Percentiles rank a stretch among this genome's conserved stretches.
Evolutionary conservation across 441 rosid genomes (phyloP).

Genomic region (Adansonia gregorii): DNA sequence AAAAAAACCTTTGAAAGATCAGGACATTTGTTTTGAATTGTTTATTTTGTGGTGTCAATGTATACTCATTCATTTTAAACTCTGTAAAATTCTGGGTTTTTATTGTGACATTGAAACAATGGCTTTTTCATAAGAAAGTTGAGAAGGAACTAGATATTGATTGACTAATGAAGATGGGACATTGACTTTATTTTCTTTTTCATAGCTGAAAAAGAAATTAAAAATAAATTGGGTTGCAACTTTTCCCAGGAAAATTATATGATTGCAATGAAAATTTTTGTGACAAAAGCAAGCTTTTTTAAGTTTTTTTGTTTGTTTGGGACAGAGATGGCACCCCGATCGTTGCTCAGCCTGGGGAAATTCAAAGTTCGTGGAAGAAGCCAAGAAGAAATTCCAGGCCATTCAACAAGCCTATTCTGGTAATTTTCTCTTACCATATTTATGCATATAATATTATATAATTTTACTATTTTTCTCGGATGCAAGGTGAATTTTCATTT

Average conservation of each 20-base stretch:
- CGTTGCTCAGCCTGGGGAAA: conserved; percentile 71
- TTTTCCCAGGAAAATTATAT: not conserved
- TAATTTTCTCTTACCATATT: conserved; percentile 32
- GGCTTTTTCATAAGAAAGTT: not conserved
- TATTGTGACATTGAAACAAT: not conserved
- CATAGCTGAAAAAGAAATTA: not conserved
- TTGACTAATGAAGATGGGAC: not conserved
- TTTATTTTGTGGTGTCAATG: not conserved
- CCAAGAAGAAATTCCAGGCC: conserved; percentile 78
- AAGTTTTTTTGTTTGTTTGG: conserved; percentile 19
- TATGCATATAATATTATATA: no score
- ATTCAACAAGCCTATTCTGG: conserved; percentile 88
- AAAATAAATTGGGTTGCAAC: not conserved
- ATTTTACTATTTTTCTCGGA: not conserved
- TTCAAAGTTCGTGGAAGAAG: conserved; percentile 62
- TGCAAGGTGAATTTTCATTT: not conserved
- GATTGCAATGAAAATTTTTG: not conserved
- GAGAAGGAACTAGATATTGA: not conserved
- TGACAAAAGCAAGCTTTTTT: not conserved
- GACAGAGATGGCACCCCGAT: conserved; percentile 93
- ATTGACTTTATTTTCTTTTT: not conserved
- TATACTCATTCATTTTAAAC: not conserved
- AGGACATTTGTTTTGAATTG: not conserved
- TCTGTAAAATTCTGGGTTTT: not conserved
- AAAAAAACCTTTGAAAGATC: not conserved